A percentile compares a stretch with the other conserved stretches of the same genome.
These are phyloP conservation scores for Sclerotinia borealis DNA, from an alignment of 2,329 filamentous ascomycete species.

Conservation along the genomic window DNA sequence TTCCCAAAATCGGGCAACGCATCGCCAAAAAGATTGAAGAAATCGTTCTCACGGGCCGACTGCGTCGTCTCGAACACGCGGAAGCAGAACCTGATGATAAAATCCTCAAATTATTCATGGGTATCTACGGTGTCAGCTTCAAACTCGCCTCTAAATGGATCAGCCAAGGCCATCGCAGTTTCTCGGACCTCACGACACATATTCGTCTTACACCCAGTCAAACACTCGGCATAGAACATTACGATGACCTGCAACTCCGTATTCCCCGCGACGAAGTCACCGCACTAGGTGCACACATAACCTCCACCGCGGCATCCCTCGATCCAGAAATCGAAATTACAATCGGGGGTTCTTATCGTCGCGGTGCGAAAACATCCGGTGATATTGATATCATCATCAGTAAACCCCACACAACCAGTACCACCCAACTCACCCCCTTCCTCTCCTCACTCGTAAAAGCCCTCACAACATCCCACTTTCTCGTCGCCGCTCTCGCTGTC, in stretches of 20 bases:
- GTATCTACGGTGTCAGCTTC: slow-evolving; percentile 73
- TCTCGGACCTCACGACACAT: slow-evolving; percentile 61
- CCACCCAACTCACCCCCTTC: slow-evolving; percentile 53
- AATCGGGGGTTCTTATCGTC: slow-evolving; percentile 77
- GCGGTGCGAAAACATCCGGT: slow-evolving; percentile 66
- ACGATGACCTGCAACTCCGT: slow-evolving; percentile 69
- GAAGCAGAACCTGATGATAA: slow-evolving; percentile 59
- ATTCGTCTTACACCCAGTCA: slow-evolving; percentile 65
- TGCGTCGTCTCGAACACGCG: slow-evolving; percentile 67
- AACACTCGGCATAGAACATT: slow-evolving; percentile 69
- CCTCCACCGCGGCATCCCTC: slow-evolving; percentile 48
- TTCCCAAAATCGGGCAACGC: slow-evolving; percentile 65
- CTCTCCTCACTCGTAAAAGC: slow-evolving; percentile 56
- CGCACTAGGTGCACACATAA: slow-evolving; percentile 60
- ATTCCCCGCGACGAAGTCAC: slow-evolving; percentile 75
- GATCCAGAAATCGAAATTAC: slow-evolving; percentile 64
- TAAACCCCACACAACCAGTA: slow-evolving; percentile 48
- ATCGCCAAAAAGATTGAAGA: slow-evolving; percentile 85
- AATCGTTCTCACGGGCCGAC: slow-evolving; percentile 67
- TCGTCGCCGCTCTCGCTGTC: slow-evolving; percentile 63
- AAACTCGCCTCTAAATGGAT: slow-evolving; percentile 70
- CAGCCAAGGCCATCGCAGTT: slow-evolving; percentile 63
- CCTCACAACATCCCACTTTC: slow-evolving; percentile 57
- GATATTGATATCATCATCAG: slow-evolving; percentile 87
- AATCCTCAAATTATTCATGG: slow-evolving; percentile 62